These are phyloP conservation scores for Aspergillus luchuensis DNA, from an alignment of 2,329 filamentous ascomycete genomes.

Conservation along the genomic window DNA sequence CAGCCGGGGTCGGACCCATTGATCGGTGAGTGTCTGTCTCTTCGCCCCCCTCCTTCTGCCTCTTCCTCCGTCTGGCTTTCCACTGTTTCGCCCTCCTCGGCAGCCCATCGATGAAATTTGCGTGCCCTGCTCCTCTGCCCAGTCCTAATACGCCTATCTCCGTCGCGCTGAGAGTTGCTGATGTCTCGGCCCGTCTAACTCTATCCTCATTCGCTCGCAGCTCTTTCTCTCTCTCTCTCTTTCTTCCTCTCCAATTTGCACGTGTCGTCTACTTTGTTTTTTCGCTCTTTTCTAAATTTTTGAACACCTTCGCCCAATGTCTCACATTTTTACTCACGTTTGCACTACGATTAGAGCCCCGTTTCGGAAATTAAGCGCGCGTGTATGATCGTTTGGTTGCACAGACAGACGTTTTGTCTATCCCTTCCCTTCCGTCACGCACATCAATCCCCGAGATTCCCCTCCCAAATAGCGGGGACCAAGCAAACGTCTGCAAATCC, in stretches of 20 bases:
- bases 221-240: too few species aligned
- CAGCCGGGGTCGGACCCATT: not conserved
- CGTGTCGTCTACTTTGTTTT: not conserved
- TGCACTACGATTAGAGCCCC: not conserved
- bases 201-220: not conserved
- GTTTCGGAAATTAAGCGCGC: not conserved
- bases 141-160: conserved; percentile 3
- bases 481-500: conserved; percentile 3
- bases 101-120: conserved; percentile 1
- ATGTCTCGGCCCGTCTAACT: not conserved
- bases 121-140: conserved; percentile 1
- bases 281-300: too few species aligned
- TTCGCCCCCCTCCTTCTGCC: too few species aligned
- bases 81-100: not conserved
- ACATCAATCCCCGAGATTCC: conserved; percentile 7
- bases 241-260: not conserved
- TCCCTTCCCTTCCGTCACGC: conserved; percentile 1
- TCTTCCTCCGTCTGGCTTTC: not conserved
- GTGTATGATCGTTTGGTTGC: conserved; percentile 1
- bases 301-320: not conserved
- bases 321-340: not conserved
- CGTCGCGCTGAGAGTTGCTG: conserved; percentile 6
- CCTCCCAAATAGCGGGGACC: conserved; percentile 13
- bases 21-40: not conserved
- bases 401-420: conserved; percentile 1